Conservation (phyloP, 1,284 basidiomycete genomes). For the Meira nashicola region DNA sequence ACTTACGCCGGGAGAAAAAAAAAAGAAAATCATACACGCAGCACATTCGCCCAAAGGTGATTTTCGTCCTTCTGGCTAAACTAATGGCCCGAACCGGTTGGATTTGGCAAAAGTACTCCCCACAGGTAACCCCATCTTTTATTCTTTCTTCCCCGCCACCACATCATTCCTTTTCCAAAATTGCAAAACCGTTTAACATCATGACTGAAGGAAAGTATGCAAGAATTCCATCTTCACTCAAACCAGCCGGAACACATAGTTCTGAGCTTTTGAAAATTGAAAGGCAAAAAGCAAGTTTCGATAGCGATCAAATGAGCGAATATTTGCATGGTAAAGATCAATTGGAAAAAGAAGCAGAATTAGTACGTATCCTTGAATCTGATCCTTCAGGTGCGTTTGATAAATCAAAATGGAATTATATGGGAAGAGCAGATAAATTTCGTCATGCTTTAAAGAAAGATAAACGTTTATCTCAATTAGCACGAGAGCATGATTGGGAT, state of each 20-base stretch:
- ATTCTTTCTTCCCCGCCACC: too few relatives aligned
- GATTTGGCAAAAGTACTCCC: too few relatives aligned
- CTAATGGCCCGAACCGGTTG: too few relatives aligned
- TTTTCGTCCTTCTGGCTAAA: too few relatives aligned
- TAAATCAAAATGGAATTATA: slow-evolving; percentile 61
- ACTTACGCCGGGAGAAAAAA: too few relatives aligned
- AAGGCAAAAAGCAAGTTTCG: slow-evolving; percentile 42
- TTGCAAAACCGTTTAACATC: too few relatives aligned
- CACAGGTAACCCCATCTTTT: too few relatives aligned
- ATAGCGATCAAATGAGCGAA: slow-evolving; percentile 34
- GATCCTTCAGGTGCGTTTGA: slow-evolving; percentile 62
- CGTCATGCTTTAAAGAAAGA: slow-evolving; percentile 49
- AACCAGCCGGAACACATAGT: slow-evolving; percentile 39
- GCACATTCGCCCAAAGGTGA: too few relatives aligned
- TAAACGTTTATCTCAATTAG: slow-evolving; percentile 52
- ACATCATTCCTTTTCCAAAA: not conserved
- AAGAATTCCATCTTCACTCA: slow-evolving; percentile 33
- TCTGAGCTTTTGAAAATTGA: slow-evolving; percentile 40
- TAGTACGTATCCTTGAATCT: slow-evolving; percentile 59
- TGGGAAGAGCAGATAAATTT: slow-evolving; percentile 51
- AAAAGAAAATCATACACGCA: too few relatives aligned
- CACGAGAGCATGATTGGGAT: slow-evolving; percentile 54
- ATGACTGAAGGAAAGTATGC: slow-evolving; percentile 4
- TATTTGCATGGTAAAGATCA: slow-evolving; percentile 43
- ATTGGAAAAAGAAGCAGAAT: slow-evolving; percentile 55